phyloP scores from a whole-genome alignment of 1,284 basidiomycete genomes.

The Cerrena zonata region DNA sequence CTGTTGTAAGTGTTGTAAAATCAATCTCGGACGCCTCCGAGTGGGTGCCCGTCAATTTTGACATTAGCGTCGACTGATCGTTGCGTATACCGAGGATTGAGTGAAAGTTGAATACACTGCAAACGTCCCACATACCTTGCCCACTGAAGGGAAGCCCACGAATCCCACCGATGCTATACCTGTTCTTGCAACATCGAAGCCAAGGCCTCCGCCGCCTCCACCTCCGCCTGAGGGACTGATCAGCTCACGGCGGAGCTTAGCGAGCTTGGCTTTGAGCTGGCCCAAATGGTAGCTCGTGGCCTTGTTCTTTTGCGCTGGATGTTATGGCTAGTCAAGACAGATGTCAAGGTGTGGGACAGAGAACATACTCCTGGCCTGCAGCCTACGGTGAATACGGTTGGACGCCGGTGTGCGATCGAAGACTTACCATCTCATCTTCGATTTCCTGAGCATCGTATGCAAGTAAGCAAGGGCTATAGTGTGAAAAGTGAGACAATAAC shows the following conservation, averaged over 20 bases:
- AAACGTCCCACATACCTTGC: constrained; percentile 74
- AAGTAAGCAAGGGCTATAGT: background rate
- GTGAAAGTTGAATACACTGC: background rate
- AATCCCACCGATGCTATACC: constrained; percentile 96
- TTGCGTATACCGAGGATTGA: constrained; percentile 9
- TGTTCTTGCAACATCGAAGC: constrained; percentile 96
- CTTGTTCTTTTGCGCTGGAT: constrained; percentile 91
- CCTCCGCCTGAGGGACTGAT: constrained; percentile 77
- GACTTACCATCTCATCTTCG: constrained; percentile 90
- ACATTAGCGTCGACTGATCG: constrained; percentile 88
- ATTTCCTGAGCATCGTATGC: constrained; percentile 56
- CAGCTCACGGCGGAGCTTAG: constrained; percentile 92
- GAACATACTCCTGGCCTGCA: constrained; percentile 36
- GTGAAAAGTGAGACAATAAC: constrained; percentile 17
- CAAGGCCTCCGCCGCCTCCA: constrained; percentile 80
- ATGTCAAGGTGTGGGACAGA: constrained; percentile 7
- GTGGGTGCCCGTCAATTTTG: constrained; percentile 94
- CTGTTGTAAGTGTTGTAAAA: constrained; percentile 90
- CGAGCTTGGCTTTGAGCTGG: constrained; percentile 96
- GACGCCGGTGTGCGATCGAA: constrained; percentile 3
- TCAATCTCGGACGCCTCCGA: constrained; percentile 98
- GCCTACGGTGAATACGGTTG: constrained; percentile 8
- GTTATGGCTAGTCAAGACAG: constrained; percentile 12
- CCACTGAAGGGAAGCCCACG: constrained; percentile 83
- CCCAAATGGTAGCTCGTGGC: constrained; percentile 91